These are phyloP conservation scores for Cytospora paraplurivora DNA, from an alignment of 2,329 filamentous ascomycete species.

Conservation along the genomic window DNA sequence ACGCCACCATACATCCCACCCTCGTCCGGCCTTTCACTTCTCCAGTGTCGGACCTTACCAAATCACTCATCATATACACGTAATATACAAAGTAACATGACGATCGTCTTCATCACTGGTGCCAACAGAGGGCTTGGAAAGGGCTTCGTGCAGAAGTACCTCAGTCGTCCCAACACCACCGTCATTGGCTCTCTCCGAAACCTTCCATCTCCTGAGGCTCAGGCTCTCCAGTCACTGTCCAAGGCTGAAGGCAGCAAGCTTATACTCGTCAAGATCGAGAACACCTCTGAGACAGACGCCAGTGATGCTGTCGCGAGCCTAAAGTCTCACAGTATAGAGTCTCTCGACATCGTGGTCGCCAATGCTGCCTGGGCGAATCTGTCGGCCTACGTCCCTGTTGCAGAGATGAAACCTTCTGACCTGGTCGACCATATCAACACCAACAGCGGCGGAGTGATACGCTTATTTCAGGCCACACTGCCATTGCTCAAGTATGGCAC, in stretches of 20 bases:
- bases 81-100: too few relatives aligned
- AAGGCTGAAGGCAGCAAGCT: background rate
- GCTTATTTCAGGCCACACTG: background rate
- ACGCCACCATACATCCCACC: too few relatives aligned
- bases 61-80: too few relatives aligned
- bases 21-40: too few relatives aligned
- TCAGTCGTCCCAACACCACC: too few relatives aligned
- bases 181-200: too few relatives aligned
- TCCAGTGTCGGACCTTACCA: too few relatives aligned
- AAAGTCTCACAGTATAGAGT: constrained; percentile 18
- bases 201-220: too few relatives aligned
- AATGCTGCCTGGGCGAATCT: background rate
- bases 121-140: too few relatives aligned
- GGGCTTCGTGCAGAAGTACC: too few relatives aligned
- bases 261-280: constrained; percentile 1
- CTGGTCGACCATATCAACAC: background rate
- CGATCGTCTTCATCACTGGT: background rate
- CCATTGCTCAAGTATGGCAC: background rate
- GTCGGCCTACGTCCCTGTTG: background rate
- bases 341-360: constrained; percentile 1
- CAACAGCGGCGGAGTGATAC: background rate
- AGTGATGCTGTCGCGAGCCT: background rate
- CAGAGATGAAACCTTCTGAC: background rate
- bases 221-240: background rate
- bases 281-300: background rate